Base-by-base conservation (phyloP, 768 basidiomycete species). In the Tephrocybe sp. region DNA sequence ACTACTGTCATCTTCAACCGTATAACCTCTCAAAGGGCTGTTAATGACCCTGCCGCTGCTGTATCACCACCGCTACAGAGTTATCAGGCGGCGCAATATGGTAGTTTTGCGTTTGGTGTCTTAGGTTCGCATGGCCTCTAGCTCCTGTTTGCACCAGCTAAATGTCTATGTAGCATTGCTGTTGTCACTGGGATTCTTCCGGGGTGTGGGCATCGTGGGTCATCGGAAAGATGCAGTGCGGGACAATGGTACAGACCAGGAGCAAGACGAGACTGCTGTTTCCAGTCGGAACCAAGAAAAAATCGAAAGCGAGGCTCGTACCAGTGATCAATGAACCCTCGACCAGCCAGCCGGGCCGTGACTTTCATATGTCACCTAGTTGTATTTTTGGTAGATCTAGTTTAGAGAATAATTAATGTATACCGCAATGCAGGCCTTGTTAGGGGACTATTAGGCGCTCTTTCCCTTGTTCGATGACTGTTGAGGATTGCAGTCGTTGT, bases 1-100 rank as follows among this genome's bases (percentile, higher is more conserved):
- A 76, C 82, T 7, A 89, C 87, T 0, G 84, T 89, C 25, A 83
- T 88, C 30, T 87, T 80, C 64, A 77, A 89, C 55, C 65, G 73
- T 1, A 76, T 80, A n/a, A 66, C 76, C 11, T 47, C 51, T 4
- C 52, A 65, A 11, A 59, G 71, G 24, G 64, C 74, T 12, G 50
- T 54, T 7, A 25, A 36, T 12, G 50, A 51, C 16, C 39, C 54
- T 42, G 55, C 51, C 16, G 50, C 49, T 61, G 34, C 74, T 69
- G 27, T 69, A 38, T 53, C 19, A 35, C 71, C 39, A 22, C 51
- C 66, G 38, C 65, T 87, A n/a, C 42, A 56, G 15, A 80, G 79
- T 26, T 91, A 87, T 61, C 68, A 71, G 27, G 74, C 78, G 16
- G 86, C 86, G 2, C 77, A 84, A 55, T 91, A 87, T 86, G 74